Percentiles rank a stretch among this genome's conserved stretches.
Evolutionary conservation across 2,329 filamentous ascomycete genomes (phyloP).

Genomic region (Pseudocercospora cruenta): DNA sequence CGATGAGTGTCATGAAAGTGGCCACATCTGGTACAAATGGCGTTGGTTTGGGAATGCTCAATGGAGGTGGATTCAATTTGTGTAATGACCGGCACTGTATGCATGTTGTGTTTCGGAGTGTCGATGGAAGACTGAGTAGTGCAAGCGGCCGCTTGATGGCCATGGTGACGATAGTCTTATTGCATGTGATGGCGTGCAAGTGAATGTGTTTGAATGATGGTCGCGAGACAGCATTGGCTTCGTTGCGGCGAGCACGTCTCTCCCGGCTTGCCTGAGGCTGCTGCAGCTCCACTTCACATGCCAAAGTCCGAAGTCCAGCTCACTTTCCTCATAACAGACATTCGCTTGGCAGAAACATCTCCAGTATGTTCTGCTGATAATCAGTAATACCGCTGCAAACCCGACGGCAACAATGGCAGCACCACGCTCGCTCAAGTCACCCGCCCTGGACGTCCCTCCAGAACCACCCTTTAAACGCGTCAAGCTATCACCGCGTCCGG

Average conservation of each 20-base stretch:
- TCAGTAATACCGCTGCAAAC: neutral
- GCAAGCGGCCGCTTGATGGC: slow-evolving; percentile 33
- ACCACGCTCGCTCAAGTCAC: slow-evolving; percentile 29
- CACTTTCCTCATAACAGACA: neutral
- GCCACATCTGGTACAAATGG: slow-evolving; percentile 82
- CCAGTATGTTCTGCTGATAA: neutral
- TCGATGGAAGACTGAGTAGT: slow-evolving; percentile 30
- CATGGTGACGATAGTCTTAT: slow-evolving; percentile 25
- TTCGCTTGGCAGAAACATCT: neutral
- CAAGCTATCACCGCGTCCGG: slow-evolving; percentile 29
- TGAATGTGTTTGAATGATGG: neutral
- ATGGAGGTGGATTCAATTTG: slow-evolving; percentile 22
- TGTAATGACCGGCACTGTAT: slow-evolving; percentile 28
- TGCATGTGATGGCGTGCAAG: neutral
- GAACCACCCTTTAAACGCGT: slow-evolving; percentile 39
- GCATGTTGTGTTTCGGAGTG: slow-evolving; percentile 29
- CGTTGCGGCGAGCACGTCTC: slow-evolving; percentile 7
- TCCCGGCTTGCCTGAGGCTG: neutral
- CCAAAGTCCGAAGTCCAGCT: neutral
- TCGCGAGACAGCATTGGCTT: slow-evolving; percentile 6
- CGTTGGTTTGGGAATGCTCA: slow-evolving; percentile 68
- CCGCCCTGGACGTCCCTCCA: slow-evolving; percentile 38
- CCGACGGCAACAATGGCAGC: slow-evolving; percentile 6
- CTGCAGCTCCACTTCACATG: neutral
- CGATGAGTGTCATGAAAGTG: slow-evolving; percentile 89